These are phyloP conservation scores for Ogataea zsoltii DNA, from an alignment of 805 yeast species.

Conservation along the genomic window DNA sequence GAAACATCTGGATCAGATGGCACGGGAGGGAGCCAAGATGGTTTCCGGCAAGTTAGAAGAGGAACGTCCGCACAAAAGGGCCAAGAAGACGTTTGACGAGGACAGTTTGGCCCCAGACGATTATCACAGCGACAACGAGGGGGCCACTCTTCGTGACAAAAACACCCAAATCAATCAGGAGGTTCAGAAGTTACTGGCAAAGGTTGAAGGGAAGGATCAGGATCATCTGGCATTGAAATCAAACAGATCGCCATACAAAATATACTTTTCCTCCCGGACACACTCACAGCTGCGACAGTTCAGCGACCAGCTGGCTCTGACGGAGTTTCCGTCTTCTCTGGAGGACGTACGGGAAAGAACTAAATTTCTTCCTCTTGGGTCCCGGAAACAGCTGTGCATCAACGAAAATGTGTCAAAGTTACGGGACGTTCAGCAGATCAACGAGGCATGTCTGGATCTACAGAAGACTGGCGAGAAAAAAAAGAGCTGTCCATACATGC, in stretches of 20 bases:
- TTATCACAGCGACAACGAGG: conserved; percentile 37
- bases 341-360: conserved; percentile 47
- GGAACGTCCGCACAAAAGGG: conserved; percentile 13
- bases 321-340: conserved; percentile 65
- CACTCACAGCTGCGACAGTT: conserved; percentile 88
- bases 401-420: conserved; percentile 58
- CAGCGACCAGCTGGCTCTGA: conserved; percentile 64
- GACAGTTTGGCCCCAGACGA: conserved; percentile 31
- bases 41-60: conserved; percentile 25
- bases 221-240: conserved; percentile 17
- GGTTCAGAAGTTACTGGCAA: conserved; percentile 47
- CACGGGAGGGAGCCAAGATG: conserved; percentile 26
- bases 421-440: conserved; percentile 54
- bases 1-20: conserved; percentile 38
- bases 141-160: conserved; percentile 22
- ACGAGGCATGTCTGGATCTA: conserved; percentile 78
- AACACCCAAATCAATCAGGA: conserved; percentile 44
- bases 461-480: conserved; percentile 40
- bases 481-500: conserved; percentile 43
- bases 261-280: conserved; percentile 80
- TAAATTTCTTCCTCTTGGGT: conserved; percentile 74
- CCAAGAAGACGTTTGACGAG: background rate
- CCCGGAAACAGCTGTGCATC: conserved; percentile 83
- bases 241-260: conserved; percentile 43
- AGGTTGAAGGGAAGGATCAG: conserved; percentile 36